These are phyloP conservation scores for Phoma sp. DNA, from an alignment of 2,329 filamentous ascomycete genomes.

Conservation along the genomic window DNA sequence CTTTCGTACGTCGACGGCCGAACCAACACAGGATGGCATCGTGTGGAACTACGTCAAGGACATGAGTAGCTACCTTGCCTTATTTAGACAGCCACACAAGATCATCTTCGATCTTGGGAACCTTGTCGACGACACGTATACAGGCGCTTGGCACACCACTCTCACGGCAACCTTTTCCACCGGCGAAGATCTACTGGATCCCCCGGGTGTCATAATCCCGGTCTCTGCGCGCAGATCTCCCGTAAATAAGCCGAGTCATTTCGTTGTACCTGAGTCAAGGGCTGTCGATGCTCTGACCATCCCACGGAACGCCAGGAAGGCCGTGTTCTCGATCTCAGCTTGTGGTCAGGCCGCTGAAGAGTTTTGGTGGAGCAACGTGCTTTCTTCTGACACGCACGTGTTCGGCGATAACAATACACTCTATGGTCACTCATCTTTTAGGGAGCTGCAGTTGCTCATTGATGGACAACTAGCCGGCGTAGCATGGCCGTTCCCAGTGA, in stretches of 20 bases:
- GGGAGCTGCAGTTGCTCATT: constrained; percentile 79
- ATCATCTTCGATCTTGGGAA: constrained; percentile 81
- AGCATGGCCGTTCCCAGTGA: constrained; percentile 80
- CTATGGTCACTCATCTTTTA: constrained; percentile 74
- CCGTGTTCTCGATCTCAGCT: constrained; percentile 77
- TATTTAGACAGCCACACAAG: constrained; percentile 75
- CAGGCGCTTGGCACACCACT: constrained; percentile 75
- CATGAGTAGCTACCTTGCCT: constrained; percentile 72
- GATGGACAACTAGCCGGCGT: constrained; percentile 77
- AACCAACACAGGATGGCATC: constrained; percentile 75
- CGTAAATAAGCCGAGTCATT: constrained; percentile 67
- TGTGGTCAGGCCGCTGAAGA: constrained; percentile 80
- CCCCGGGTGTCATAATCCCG: constrained; percentile 72
- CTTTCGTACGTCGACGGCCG: constrained; percentile 84
- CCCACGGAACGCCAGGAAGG: constrained; percentile 71
- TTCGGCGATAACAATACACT: constrained; percentile 67
- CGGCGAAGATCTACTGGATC: constrained; percentile 51
- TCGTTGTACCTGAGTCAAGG: constrained; percentile 68
- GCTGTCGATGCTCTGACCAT: constrained; percentile 68
- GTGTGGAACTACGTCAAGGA: constrained; percentile 81
- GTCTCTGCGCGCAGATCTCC: constrained; percentile 63
- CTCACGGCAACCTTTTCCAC: constrained; percentile 76
- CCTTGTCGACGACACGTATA: constrained; percentile 74
- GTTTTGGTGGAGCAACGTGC: constrained; percentile 85
- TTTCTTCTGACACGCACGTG: constrained; percentile 64